Conservation (phyloP, 129 eudicot species). For the Calendula officinalis region DNA sequence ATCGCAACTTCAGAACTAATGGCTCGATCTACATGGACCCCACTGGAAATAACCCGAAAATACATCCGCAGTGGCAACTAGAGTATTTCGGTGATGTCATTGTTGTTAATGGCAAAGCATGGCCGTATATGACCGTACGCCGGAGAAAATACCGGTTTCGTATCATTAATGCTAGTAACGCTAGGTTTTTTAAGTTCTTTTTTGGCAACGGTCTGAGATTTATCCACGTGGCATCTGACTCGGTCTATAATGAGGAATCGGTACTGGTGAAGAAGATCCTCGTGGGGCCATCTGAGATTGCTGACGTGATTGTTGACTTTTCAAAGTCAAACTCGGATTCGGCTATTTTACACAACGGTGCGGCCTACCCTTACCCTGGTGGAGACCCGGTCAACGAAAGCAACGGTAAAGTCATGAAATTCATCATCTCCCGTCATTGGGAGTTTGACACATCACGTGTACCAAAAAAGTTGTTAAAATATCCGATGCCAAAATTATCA, state of each 20-base stretch:
- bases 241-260: constrained; percentile 52
- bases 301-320: constrained; percentile 80
- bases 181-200: constrained; percentile 66
- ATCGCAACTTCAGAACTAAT: constrained; percentile 49
- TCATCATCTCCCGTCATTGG: constrained; percentile 29
- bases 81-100: constrained; percentile 88
- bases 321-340: constrained; percentile 53
- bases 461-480: constrained; percentile 45
- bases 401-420: constrained; percentile 76
- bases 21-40: constrained; percentile 81
- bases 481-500: constrained; percentile 45
- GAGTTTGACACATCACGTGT: constrained; percentile 44
- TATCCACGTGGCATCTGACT: constrained; percentile 78
- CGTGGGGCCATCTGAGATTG: constrained; percentile 74
- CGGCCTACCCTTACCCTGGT: constrained; percentile 72
- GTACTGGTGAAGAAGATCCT: constrained; percentile 38
- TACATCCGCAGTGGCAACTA: constrained; percentile 93
- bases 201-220: constrained; percentile 55
- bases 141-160: constrained; percentile 76
- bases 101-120: constrained; percentile 84
- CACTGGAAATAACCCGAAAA: constrained; percentile 64
- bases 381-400: constrained; percentile 64
- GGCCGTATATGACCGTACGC: constrained; percentile 70
- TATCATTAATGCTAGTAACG: constrained; percentile 83
- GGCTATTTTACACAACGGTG: constrained; percentile 51